phyloP scores from a whole-genome alignment of 2,329 filamentous ascomycete genomes.

The Aspergillus sp. region DNA sequence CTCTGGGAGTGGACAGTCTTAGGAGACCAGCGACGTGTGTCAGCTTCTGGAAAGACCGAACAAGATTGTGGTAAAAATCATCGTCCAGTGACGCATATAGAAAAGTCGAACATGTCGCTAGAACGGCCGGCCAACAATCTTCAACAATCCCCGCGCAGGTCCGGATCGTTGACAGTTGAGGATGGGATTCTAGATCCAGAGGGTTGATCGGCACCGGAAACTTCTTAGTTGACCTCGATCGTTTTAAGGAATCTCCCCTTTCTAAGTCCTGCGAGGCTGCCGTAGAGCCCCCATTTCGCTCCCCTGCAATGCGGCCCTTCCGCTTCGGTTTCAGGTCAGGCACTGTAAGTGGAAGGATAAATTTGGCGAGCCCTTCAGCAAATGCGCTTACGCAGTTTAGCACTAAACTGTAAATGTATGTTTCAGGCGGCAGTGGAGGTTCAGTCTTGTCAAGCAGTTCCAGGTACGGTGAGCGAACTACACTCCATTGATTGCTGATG shows the following conservation, averaged over 20 bases:
- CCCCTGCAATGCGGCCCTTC: constrained; percentile 38
- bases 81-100: constrained; percentile 87
- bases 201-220: constrained; percentile 72
- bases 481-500: constrained; percentile 90
- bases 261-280: constrained; percentile 29
- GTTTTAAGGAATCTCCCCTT: constrained; percentile 30
- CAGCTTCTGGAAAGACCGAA: constrained; percentile 91
- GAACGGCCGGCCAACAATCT: constrained; percentile 90
- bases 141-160: constrained; percentile 81
- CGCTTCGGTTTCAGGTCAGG: constrained; percentile 64
- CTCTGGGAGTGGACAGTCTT: constrained; percentile 78
- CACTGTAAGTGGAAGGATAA: constrained; percentile 86
- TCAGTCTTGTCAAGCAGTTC: constrained; percentile 94
- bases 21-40: constrained; percentile 91
- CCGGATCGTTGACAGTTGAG: constrained; percentile 68
- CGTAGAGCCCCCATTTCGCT: constrained; percentile 37
- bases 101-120: constrained; percentile 94
- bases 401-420: constrained; percentile 88
- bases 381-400: constrained; percentile 85
- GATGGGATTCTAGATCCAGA: constrained; percentile 70
- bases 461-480: constrained; percentile 80
- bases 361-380: constrained; percentile 89
- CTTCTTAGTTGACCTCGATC: constrained; percentile 26
- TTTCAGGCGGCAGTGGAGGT: constrained; percentile 78
- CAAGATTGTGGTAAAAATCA: constrained; percentile 88